Evolutionary conservation across 495 filamentous ascomycete genomes (phyloP).

Genomic region (Podospora sp.): DNA sequence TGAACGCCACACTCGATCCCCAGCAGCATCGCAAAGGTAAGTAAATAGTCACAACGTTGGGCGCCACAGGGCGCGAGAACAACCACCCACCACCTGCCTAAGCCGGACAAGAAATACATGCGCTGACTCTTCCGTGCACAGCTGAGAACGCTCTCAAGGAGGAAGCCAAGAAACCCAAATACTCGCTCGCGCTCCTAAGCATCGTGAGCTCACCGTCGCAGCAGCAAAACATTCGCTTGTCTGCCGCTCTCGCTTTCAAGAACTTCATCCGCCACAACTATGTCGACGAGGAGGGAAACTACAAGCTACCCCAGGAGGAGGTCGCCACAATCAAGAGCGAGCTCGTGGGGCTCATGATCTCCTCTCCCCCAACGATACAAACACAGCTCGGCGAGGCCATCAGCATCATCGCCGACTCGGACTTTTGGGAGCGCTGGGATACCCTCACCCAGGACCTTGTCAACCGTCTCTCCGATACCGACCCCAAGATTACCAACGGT

Average conservation of each 20-base stretch:
- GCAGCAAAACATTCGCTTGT: conserved; percentile 75
- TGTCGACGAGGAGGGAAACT: conserved; percentile 85
- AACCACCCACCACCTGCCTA: not conserved
- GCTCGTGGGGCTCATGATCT: conserved; percentile 95
- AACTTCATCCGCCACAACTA: conserved; percentile 94
- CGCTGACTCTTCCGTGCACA: conserved; percentile 45
- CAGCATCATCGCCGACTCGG: conserved; percentile 94
- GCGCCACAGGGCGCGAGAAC: not conserved
- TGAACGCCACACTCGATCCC: conserved; percentile 86
- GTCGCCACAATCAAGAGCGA: conserved; percentile 89
- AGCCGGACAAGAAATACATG: not conserved
- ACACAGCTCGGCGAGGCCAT: conserved; percentile 94
- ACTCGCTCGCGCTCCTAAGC: conserved; percentile 83
- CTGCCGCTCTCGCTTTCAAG: conserved; percentile 96
- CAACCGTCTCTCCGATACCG: conserved; percentile 74
- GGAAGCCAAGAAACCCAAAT: conserved; percentile 78
- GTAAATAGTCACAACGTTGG: conserved; percentile 26
- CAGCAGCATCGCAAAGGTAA: conserved; percentile 84
- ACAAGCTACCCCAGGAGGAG: conserved; percentile 79
- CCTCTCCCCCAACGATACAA: conserved; percentile 82
- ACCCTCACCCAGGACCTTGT: conserved; percentile 88
- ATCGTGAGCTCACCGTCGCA: conserved; percentile 75
- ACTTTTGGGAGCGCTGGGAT: conserved; percentile 96
- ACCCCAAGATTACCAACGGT: conserved; percentile 82
- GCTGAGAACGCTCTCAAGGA: conserved; percentile 77